Percentiles rank a stretch among this genome's conserved stretches.
Conservation (phyloP, 768 basidiomycete genomes). For the Podaxis sp. region DNA sequence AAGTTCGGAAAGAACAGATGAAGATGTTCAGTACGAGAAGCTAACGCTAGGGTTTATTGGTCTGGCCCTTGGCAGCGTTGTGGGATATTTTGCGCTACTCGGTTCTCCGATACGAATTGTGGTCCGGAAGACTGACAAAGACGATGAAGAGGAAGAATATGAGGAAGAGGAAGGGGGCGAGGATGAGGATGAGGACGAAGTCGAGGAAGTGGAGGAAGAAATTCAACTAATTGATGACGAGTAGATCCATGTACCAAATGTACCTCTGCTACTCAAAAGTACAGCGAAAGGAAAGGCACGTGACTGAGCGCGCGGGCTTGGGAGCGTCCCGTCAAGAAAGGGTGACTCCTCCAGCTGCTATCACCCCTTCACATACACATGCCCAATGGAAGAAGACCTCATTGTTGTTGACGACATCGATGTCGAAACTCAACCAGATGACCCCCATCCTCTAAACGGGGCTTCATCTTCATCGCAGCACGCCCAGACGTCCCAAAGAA, state of each 20-base stretch:
- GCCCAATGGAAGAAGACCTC: constrained; percentile 55
- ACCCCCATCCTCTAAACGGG: constrained; percentile 28
- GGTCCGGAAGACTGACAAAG: constrained; percentile 13
- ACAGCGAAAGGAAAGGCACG: constrained; percentile 1
- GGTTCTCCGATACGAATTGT: constrained; percentile 16
- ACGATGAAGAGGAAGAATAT: constrained; percentile 6
- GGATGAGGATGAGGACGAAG: constrained; percentile 1
- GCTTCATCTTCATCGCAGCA: constrained; percentile 11
- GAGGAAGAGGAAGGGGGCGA: constrained; percentile 11
- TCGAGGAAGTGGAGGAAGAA: background rate
- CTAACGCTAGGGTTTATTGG: constrained; percentile 56
- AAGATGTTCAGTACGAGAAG: constrained; percentile 45
- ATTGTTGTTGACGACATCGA: constrained; percentile 63
- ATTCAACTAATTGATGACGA: too few species aligned
- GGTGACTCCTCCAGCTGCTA: background rate
- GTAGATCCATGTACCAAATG: too few species aligned
- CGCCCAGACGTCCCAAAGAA: background rate
- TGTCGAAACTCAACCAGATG: constrained; percentile 27
- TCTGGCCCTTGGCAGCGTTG: constrained; percentile 40
- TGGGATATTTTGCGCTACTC: constrained; percentile 34
- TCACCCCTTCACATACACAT: background rate
- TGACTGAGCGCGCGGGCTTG: constrained; percentile 1
- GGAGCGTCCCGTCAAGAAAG: background rate
- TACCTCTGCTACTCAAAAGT: too few species aligned
- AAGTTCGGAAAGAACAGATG: constrained; percentile 26